Conservation (phyloP, 2,329 filamentous ascomycete species). For the Chrysoporthe deuterocubensis region DNA sequence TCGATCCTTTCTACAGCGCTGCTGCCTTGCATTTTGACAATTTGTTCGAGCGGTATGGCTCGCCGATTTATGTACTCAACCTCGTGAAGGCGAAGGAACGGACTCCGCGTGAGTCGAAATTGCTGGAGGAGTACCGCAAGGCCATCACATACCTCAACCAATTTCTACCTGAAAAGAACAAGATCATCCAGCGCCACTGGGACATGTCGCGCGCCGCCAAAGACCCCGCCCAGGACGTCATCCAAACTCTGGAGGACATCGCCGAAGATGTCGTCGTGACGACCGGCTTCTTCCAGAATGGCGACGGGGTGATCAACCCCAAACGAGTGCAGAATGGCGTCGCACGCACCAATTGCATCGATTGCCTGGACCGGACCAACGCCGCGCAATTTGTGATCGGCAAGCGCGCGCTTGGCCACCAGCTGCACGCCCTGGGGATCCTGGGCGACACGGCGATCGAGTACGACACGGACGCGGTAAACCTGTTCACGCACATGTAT, state of each 20-base stretch:
- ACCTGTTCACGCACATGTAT: constrained; percentile 97
- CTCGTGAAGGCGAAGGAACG: constrained; percentile 88
- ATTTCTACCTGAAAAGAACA: constrained; percentile 80
- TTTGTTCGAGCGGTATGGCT: constrained; percentile 89
- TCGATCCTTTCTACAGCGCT: constrained; percentile 93
- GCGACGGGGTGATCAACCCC: constrained; percentile 68
- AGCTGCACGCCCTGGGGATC: constrained; percentile 89
- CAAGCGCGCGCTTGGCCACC: constrained; percentile 88
- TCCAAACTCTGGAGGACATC: constrained; percentile 86
- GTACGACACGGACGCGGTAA: constrained; percentile 94
- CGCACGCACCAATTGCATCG: constrained; percentile 95
- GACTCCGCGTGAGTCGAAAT: constrained; percentile 87
- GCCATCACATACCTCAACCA: constrained; percentile 94
- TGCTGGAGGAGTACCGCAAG: constrained; percentile 84
- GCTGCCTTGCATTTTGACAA: constrained; percentile 95
- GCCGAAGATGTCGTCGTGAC: constrained; percentile 83
- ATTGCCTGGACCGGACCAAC: constrained; percentile 95
- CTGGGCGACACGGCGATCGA: constrained; percentile 76
- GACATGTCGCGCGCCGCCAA: constrained; percentile 98
- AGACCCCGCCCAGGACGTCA: constrained; percentile 89
- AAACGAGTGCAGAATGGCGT: constrained; percentile 86
- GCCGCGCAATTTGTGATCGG: constrained; percentile 98
- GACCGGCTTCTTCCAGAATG: constrained; percentile 96
- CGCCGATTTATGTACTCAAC: constrained; percentile 89
- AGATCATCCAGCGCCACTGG: constrained; percentile 93